phyloP scores from a whole-genome alignment of 108 stramenopile genomes.

The Ochromonas danica region DNA sequence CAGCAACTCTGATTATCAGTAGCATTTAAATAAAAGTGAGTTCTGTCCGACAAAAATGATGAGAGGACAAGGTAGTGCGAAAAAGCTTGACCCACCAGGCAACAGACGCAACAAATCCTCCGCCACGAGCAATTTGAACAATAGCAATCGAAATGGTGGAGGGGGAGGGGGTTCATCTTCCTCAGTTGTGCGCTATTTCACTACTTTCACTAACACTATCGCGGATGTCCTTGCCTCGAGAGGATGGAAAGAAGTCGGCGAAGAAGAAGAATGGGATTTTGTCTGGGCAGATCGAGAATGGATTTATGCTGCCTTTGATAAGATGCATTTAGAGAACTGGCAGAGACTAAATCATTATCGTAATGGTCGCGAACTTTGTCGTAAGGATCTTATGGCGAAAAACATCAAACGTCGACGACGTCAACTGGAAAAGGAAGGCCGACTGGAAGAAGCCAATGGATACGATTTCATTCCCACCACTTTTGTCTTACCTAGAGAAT shows the following conservation, averaged over 20 bases:
- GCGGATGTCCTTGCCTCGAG: constrained; percentile 45
- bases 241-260: constrained; percentile 47
- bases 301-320: constrained; percentile 48
- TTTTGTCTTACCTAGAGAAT: constrained; percentile 62
- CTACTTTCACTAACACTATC: constrained; percentile 49
- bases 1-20: too few relatives aligned
- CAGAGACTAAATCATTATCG: constrained; percentile 53
- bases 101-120: too few relatives aligned
- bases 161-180: too few relatives aligned
- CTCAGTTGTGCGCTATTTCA: constrained; percentile 10
- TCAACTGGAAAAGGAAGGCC: constrained; percentile 43
- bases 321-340: constrained; percentile 48
- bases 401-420: constrained; percentile 57
- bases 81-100: too few relatives aligned
- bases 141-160: too few relatives aligned
- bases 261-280: constrained; percentile 52
- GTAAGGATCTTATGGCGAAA: constrained; percentile 58
- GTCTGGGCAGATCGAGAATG: constrained; percentile 51
- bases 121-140: too few relatives aligned
- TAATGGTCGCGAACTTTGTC: constrained; percentile 50
- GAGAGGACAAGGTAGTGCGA: too few relatives aligned
- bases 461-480: constrained; percentile 55
- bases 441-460: constrained; percentile 25
- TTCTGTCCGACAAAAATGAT: too few relatives aligned
- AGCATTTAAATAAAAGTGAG: too few relatives aligned